Percentiles rank a stretch among this genome's conserved stretches.
Evolutionary conservation across 2,329 filamentous ascomycete species (phyloP).

Genomic region (Aspergillus novoparasiticus): DNA sequence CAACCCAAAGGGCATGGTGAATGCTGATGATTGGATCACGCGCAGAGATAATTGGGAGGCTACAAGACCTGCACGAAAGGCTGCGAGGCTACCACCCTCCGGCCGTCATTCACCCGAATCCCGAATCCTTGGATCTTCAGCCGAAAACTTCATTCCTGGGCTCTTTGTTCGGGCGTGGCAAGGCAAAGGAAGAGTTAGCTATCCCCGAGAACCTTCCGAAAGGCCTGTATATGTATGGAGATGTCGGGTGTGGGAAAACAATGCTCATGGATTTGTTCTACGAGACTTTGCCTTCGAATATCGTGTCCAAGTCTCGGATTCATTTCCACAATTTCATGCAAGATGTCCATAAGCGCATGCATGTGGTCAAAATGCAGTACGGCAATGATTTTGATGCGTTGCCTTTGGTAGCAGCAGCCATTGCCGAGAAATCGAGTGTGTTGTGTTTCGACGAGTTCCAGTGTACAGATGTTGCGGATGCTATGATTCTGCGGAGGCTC

Average conservation of each 20-base stretch:
- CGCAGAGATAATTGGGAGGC: slow-evolving; percentile 79
- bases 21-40: background rate
- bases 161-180: slow-evolving; percentile 44
- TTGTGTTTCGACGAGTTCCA: slow-evolving; percentile 99
- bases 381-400: slow-evolving; percentile 89
- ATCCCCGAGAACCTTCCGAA: slow-evolving; percentile 78
- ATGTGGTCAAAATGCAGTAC: slow-evolving; percentile 84
- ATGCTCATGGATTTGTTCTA: slow-evolving; percentile 99
- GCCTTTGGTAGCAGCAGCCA: slow-evolving; percentile 91
- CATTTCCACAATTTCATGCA: slow-evolving; percentile 99
- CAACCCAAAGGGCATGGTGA: background rate
- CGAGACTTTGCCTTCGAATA: slow-evolving; percentile 80
- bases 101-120: slow-evolving; percentile 72
- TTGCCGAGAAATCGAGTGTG: slow-evolving; percentile 81
- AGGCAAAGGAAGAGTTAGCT: slow-evolving; percentile 32
- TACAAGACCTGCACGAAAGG: slow-evolving; percentile 87
- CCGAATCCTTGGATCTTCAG: slow-evolving; percentile 66
- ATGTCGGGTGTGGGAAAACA: slow-evolving; percentile 96
- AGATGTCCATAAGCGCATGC: slow-evolving; percentile 87
- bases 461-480: slow-evolving; percentile 96
- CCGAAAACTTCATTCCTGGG: slow-evolving; percentile 57
- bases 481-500: slow-evolving; percentile 92
- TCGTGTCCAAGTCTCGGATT: slow-evolving; percentile 83
- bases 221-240: slow-evolving; percentile 91
- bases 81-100: slow-evolving; percentile 73